Percentiles rank a stretch among this genome's conserved stretches.
These are phyloP conservation scores for Begonia loranthoides DNA, from an alignment of 306 rosid genomes.

Conservation along the genomic window DNA sequence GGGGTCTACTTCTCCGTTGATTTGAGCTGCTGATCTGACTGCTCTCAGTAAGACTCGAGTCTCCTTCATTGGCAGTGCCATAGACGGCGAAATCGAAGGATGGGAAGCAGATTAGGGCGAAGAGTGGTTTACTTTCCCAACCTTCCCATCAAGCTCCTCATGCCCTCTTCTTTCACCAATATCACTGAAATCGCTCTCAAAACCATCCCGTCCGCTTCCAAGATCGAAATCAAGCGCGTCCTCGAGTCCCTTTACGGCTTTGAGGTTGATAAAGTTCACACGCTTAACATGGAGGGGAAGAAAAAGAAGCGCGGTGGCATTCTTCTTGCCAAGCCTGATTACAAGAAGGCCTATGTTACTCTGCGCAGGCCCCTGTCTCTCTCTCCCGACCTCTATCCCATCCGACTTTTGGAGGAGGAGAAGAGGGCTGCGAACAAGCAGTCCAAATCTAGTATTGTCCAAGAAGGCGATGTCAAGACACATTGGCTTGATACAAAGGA, in stretches of 20 bases:
- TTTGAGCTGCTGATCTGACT: no score
- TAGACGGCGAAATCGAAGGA: constrained; percentile 3
- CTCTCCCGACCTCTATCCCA: constrained; percentile 31
- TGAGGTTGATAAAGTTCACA: constrained; percentile 63
- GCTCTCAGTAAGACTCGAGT: no score
- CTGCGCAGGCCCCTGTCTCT: constrained; percentile 44
- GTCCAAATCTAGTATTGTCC: constrained; percentile 32
- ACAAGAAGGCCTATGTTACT: constrained; percentile 83
- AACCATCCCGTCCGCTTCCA: constrained; percentile 75
- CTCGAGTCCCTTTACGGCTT: constrained; percentile 36
- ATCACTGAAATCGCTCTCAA: constrained; percentile 60
- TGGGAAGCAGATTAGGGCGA: constrained; percentile 56
- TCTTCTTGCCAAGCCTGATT: constrained; percentile 53
- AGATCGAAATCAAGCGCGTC: constrained; percentile 59
- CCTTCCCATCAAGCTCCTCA: constrained; percentile 50
- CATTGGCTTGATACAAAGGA: constrained; percentile 66
- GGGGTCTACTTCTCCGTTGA: no score
- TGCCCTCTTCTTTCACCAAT: constrained; percentile 44
- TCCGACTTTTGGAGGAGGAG: constrained; percentile 29
- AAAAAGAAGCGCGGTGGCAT: constrained; percentile 51
- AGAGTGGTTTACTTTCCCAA: constrained; percentile 45
- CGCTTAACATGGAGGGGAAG: constrained; percentile 78
- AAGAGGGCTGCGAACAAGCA: constrained; percentile 32
- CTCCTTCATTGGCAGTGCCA: no score
- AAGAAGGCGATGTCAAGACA: constrained; percentile 31